phyloP scores from a whole-genome alignment of 305 asterid genomes.

The Rubia tinctorum region DNA sequence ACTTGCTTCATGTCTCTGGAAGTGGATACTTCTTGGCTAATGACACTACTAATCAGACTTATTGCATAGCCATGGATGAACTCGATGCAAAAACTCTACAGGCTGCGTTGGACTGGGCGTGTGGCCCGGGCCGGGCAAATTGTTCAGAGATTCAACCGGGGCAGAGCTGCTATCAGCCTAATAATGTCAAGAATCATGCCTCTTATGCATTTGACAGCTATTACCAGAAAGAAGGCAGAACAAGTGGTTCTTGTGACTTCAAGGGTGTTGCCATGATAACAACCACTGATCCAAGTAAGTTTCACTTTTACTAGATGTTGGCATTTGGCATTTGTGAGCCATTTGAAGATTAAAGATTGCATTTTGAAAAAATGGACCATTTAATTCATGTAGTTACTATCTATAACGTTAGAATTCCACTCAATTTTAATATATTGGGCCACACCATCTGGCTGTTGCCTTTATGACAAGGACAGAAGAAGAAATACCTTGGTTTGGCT shows the following conservation, averaged over 20 bases:
- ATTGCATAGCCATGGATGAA: slow-evolving; percentile 74
- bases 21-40: slow-evolving; percentile 93
- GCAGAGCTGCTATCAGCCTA: slow-evolving; percentile 90
- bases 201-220: slow-evolving; percentile 94
- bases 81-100: slow-evolving; percentile 71
- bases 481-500: background rate
- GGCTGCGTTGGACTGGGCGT: slow-evolving; percentile 97
- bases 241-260: slow-evolving; percentile 87
- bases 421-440: background rate
- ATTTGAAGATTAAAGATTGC: slow-evolving; percentile 6
- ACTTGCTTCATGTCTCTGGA: slow-evolving; percentile 92
- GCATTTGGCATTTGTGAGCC: slow-evolving; percentile 5
- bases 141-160: slow-evolving; percentile 98
- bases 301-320: slow-evolving; percentile 5
- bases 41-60: slow-evolving; percentile 87
- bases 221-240: slow-evolving; percentile 74
- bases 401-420: background rate
- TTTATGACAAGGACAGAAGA: background rate
- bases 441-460: background rate
- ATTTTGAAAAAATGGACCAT: slow-evolving; percentile 10
- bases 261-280: slow-evolving; percentile 98
- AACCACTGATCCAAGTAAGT: slow-evolving; percentile 96
- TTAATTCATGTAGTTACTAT: background rate
- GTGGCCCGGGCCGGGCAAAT: slow-evolving; percentile 98
- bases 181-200: slow-evolving; percentile 83